Conservation (phyloP, 179 eudicot species). For the Corrigiola litoralis region DNA sequence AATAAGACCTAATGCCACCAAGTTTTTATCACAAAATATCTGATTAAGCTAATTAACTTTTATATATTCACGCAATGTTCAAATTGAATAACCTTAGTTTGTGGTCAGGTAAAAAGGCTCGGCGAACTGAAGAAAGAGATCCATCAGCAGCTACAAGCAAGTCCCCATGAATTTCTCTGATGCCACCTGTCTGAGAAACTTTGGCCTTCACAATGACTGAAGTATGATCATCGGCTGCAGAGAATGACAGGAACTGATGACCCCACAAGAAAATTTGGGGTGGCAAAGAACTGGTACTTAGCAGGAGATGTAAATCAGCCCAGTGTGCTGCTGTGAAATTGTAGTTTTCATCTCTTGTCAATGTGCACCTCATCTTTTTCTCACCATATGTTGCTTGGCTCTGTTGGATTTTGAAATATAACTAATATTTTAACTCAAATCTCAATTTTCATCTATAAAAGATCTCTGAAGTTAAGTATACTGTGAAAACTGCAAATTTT, state of each 20-base stretch:
- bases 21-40: too few relatives aligned
- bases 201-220: conserved; percentile 34
- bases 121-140: conserved; percentile 50
- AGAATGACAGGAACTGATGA: conserved; percentile 44
- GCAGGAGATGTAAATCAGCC: conserved; percentile 62
- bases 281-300: conserved; percentile 46
- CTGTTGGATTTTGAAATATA: conserved; percentile 14
- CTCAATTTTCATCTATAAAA: too few relatives aligned
- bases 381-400: conserved; percentile 39
- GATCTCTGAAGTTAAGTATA: too few relatives aligned
- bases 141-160: conserved; percentile 75
- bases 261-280: conserved; percentile 47
- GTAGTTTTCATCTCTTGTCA: conserved; percentile 49
- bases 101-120: conserved; percentile 40
- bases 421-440: too few relatives aligned
- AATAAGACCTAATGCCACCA: too few relatives aligned
- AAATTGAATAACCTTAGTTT: conserved; percentile 39
- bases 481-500: too few relatives aligned
- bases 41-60: too few relatives aligned
- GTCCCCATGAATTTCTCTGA: conserved; percentile 35
- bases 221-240: conserved; percentile 28
- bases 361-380: conserved; percentile 25
- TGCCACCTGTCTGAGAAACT: conserved; percentile 40
- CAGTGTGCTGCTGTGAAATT: conserved; percentile 57
- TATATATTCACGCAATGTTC: neutral